Percentiles rank a stretch among this genome's conserved stretches.
These are phyloP conservation scores for Teratosphaeria pseudoeucalypti DNA, from an alignment of 2,329 filamentous ascomycete genomes.

Conservation along the genomic window DNA sequence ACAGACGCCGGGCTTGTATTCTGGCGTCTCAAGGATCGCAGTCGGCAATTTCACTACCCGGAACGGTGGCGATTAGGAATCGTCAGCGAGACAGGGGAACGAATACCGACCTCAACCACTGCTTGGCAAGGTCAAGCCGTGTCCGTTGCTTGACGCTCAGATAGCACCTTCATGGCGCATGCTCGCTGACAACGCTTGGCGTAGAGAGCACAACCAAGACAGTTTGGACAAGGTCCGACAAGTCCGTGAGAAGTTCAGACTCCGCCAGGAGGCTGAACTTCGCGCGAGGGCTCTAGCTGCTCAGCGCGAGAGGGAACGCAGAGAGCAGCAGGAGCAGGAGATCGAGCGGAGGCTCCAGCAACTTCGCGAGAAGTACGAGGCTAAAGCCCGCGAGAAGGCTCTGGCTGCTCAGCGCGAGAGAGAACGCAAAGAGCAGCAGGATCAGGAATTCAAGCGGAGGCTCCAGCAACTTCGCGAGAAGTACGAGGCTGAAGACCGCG, in stretches of 20 bases:
- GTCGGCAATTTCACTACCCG: neutral
- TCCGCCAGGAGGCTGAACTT: neutral
- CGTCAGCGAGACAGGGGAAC: neutral
- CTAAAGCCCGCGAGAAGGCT: neutral
- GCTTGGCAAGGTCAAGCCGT: neutral
- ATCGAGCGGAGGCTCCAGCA: neutral
- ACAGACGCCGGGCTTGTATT: neutral
- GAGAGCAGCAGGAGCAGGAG: neutral
- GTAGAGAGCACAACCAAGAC: no score
- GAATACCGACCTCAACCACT: neutral
- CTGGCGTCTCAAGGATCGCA: neutral
- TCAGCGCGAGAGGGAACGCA: neutral
- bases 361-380: no score
- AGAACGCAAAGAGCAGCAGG: neutral
- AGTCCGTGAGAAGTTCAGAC: no score
- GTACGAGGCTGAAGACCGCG: neutral
- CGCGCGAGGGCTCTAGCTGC: neutral
- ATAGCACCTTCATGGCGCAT: neutral
- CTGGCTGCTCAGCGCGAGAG: neutral
- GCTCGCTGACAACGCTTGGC: neutral
- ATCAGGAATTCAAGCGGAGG: neutral
- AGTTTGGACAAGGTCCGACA: no score
- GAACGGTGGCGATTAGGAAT: neutral
- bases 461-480: neutral
- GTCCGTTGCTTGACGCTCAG: neutral